phyloP scores from a whole-genome alignment of 306 rosid genomes.

The Cicer pinnatifidum region DNA sequence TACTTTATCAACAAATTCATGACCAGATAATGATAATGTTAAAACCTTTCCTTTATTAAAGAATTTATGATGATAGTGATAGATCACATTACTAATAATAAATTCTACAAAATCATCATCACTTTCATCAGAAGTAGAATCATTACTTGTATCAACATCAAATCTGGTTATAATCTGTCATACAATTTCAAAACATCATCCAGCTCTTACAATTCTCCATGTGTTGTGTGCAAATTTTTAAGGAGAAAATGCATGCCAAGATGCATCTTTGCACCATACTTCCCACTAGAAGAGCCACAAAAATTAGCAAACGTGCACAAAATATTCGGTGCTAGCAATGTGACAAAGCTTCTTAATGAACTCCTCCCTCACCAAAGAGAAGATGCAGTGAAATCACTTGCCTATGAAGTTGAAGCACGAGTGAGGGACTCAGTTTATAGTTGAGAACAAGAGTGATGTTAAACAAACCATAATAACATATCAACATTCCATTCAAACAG shows the following conservation, averaged over 20 bases:
- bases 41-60: no score
- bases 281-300: slow-evolving; percentile 98
- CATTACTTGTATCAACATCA: no score
- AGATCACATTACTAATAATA: no score
- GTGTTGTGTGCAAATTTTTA: slow-evolving; percentile 97
- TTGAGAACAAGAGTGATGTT: slow-evolving; percentile 39
- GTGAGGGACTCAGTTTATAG: slow-evolving; percentile 95
- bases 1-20: no score
- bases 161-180: no score
- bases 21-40: no score
- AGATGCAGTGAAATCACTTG: slow-evolving; percentile 92
- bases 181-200: slow-evolving; percentile 48
- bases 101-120: no score
- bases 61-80: no score
- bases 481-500: no score
- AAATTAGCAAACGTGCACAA: slow-evolving; percentile 95
- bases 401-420: slow-evolving; percentile 95
- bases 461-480: no score
- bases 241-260: slow-evolving; percentile 93
- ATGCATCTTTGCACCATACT: slow-evolving; percentile 94
- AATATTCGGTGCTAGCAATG: slow-evolving; percentile 96
- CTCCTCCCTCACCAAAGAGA: slow-evolving; percentile 92
- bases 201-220: slow-evolving; percentile 83
- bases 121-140: no score
- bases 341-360: slow-evolving; percentile 92